phyloP scores from a whole-genome alignment of 2,329 filamentous ascomycete genomes.

The Colletotrichum theobromicola region DNA sequence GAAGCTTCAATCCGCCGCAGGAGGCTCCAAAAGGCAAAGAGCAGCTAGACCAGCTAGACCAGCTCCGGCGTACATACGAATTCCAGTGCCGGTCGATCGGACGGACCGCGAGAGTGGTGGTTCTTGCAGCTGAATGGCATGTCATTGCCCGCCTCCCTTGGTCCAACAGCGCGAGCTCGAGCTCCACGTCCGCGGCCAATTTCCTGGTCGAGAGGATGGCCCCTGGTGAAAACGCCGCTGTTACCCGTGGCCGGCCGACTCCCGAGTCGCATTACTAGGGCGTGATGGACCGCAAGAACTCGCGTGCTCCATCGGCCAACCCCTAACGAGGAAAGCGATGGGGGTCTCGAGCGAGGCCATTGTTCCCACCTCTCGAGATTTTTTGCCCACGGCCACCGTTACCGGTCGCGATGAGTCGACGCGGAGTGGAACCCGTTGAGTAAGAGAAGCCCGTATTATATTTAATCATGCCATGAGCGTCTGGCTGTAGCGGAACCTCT shows the following conservation, averaged over 20 bases:
- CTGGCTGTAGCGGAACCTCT: background rate
- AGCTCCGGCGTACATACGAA: background rate
- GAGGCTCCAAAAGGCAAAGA: background rate
- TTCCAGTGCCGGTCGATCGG: background rate
- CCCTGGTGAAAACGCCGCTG: slow-evolving; percentile 4
- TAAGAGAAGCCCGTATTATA: slow-evolving; percentile 12
- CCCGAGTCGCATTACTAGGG: slow-evolving; percentile 6
- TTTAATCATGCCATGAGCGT: slow-evolving; percentile 17
- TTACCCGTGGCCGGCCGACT: slow-evolving; percentile 17
- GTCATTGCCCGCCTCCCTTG: background rate
- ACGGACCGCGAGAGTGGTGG: background rate
- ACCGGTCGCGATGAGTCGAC: slow-evolving; percentile 19
- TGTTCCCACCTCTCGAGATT: slow-evolving; percentile 14
- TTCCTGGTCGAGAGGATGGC: background rate
- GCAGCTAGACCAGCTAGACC: background rate
- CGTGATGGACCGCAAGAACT: background rate
- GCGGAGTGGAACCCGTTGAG: slow-evolving; percentile 15
- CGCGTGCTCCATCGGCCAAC: slow-evolving; percentile 13
- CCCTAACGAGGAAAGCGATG: slow-evolving; percentile 4
- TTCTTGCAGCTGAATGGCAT: slow-evolving; percentile 7
- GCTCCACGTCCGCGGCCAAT: slow-evolving; percentile 1
- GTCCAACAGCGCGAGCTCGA: background rate
- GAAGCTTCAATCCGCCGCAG: background rate
- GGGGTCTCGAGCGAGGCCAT: slow-evolving; percentile 9
- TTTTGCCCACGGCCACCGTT: slow-evolving; percentile 9